These are phyloP conservation scores for Plasmodium gallinaceum DNA, from an alignment of 169 alveolate species.

Conservation along the genomic window DNA sequence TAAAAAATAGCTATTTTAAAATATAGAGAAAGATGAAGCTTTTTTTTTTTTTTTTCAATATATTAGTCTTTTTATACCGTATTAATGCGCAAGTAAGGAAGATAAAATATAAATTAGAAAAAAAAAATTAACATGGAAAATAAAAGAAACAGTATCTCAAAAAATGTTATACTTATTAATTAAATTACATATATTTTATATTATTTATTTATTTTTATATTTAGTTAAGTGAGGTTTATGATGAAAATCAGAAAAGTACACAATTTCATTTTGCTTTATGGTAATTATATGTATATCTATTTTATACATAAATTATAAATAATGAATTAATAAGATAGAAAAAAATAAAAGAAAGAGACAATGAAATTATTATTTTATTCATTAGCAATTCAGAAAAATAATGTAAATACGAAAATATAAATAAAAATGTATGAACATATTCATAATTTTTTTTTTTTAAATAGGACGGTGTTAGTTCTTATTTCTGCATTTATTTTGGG, in stretches of 20 bases:
- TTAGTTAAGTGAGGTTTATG: slow-evolving; percentile 63
- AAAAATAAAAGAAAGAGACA: background rate
- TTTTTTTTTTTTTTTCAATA: slow-evolving; percentile 23
- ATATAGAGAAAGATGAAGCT: slow-evolving; percentile 42
- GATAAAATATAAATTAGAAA: slow-evolving; percentile 2
- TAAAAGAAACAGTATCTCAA: background rate
- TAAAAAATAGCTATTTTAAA: slow-evolving; percentile 21
- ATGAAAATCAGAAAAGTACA: slow-evolving; percentile 54
- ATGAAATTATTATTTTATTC: background rate
- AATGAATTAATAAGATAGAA: background rate
- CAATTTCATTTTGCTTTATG: slow-evolving; percentile 61
- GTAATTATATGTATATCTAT: slow-evolving; percentile 3
- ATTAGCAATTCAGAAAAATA: too few relatives aligned
- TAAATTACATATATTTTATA: background rate
- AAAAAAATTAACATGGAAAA: slow-evolving; percentile 1
- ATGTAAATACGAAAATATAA: background rate
- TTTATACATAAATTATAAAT: too few relatives aligned
- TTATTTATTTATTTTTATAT: background rate
- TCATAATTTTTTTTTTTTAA: background rate
- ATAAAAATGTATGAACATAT: background rate
- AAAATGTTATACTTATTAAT: too few relatives aligned
- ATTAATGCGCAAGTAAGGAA: slow-evolving; percentile 54
- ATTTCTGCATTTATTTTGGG: slow-evolving; percentile 47
- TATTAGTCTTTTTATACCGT: slow-evolving; percentile 26
- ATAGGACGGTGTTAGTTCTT: slow-evolving; percentile 48